These are phyloP conservation scores for Neofusicoccum laricinum DNA, from an alignment of 2,329 filamentous ascomycete genomes.

Conservation along the genomic window DNA sequence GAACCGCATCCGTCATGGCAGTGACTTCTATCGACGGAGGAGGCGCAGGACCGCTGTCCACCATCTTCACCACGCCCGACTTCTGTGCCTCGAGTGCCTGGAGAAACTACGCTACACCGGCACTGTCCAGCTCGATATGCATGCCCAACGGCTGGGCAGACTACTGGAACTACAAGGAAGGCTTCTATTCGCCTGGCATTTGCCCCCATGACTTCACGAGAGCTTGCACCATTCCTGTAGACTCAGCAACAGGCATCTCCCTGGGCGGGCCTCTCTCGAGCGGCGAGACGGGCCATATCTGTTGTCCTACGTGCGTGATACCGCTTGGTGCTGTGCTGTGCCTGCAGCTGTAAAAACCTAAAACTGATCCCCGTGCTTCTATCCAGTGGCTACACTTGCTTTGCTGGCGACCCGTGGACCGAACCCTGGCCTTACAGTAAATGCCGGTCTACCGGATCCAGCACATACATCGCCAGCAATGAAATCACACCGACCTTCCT, in stretches of 20 bases:
- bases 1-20: not conserved
- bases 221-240: not conserved
- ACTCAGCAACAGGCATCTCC: not conserved
- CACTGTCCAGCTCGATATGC: constrained; percentile 3
- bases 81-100: not conserved
- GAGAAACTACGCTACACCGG: not conserved
- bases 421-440: not conserved
- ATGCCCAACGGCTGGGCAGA: not conserved
- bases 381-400: not conserved
- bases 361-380: not conserved
- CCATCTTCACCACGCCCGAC: not conserved
- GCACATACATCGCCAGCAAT: not conserved
- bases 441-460: not conserved
- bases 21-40: not conserved
- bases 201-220: not conserved
- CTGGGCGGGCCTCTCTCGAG: not conserved
- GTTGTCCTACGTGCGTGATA: not conserved
- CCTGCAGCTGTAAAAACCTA: no score
- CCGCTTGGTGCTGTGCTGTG: no score
- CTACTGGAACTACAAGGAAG: not conserved
- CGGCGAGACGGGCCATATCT: not conserved
- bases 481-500: not conserved
- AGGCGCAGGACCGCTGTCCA: not conserved
- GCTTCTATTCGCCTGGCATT: not conserved
- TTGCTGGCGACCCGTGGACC: not conserved